phyloP scores from a whole-genome alignment of 116 monocot genomes.

The Zostera marina region DNA sequence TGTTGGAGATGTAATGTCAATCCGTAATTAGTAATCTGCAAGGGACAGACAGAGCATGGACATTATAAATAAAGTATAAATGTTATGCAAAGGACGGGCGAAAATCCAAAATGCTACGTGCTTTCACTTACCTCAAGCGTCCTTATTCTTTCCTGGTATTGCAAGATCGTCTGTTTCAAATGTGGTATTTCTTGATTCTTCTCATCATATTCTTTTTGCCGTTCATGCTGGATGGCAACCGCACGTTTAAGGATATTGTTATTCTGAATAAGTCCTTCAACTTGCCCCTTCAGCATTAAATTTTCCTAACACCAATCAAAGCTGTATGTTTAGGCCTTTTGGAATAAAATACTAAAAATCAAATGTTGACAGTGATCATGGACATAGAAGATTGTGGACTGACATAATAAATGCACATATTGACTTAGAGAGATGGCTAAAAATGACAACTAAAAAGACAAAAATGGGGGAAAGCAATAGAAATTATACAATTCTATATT shows the following conservation, averaged over 20 bases:
- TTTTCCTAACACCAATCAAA: conserved; percentile 24
- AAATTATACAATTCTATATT: not conserved
- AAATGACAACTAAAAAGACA: too few species aligned
- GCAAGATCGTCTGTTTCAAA: conserved; percentile 23
- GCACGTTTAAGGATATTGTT: conserved; percentile 41
- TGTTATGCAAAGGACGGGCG: not conserved
- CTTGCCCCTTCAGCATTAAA: conserved; percentile 26
- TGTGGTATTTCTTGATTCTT: conserved; percentile 22
- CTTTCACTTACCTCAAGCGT: conserved; percentile 32
- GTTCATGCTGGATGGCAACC: conserved; percentile 47
- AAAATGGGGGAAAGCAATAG: not conserved
- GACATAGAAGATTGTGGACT: too few species aligned
- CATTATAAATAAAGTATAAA: not conserved
- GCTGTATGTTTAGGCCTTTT: too few species aligned
- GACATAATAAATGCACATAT: too few species aligned
- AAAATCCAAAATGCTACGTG: too few species aligned
- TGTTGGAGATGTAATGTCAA: conserved; percentile 59
- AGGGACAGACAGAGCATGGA: not conserved
- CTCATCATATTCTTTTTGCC: conserved; percentile 31
- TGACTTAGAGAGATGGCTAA: too few species aligned
- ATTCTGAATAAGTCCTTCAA: conserved; percentile 24
- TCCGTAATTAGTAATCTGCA: conserved; percentile 57
- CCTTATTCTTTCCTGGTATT: conserved; percentile 40
- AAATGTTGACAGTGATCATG: not conserved
- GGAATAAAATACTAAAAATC: not conserved